Conservation (phyloP, 345 rosid species). For the thale cress (Arabidopsis thaliana) region TAIR10.1 NC_003076.8:17807001-17807500, state of each 20-base stretch:
- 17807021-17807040: not conserved
- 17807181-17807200: slow-evolving; percentile 48
- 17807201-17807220: slow-evolving; percentile 44
- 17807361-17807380: not conserved
- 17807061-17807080: slow-evolving; percentile 46
- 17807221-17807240: slow-evolving; percentile 57
- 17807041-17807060: slow-evolving; percentile 32
- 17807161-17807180: slow-evolving; percentile 47
- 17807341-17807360: slow-evolving; percentile 35
- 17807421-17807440: not conserved
- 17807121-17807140: slow-evolving; percentile 43
- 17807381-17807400: slow-evolving; percentile 3
- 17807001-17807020: slow-evolving; percentile 56
- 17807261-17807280: slow-evolving; percentile 42
- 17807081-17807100: slow-evolving; percentile 48
- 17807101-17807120: slow-evolving; percentile 59
- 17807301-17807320: slow-evolving; percentile 69
- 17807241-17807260: slow-evolving; percentile 37
- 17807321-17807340: slow-evolving; percentile 71
- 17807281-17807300: slow-evolving; percentile 49
- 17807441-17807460: not conserved
- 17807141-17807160: slow-evolving; percentile 37
- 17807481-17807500: slow-evolving; percentile 26
- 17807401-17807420: not conserved
- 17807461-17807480: not conserved